Evolutionary conservation across 2,329 filamentous ascomycete genomes (phyloP).

Genomic region (Paraphaeosphaeria sporulosa): DNA sequence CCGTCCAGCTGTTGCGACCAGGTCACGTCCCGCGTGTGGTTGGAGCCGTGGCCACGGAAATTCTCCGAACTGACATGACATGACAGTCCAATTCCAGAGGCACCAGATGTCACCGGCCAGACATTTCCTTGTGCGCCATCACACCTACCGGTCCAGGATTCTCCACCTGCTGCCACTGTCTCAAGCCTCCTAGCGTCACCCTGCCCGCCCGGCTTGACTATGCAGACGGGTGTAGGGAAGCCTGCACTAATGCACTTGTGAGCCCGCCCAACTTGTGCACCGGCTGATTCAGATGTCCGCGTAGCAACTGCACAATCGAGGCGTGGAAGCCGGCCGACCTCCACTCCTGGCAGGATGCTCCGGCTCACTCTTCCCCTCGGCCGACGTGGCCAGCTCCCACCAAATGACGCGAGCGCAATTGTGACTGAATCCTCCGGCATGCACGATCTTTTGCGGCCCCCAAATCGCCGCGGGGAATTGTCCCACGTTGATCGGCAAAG

Average conservation of each 20-base stretch:
- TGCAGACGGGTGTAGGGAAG: not conserved
- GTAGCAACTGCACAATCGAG: slow-evolving; percentile 25
- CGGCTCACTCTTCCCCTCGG: slow-evolving; percentile 9
- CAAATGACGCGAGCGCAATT: slow-evolving; percentile 25
- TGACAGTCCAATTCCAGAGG: not conserved
- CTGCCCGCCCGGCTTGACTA: slow-evolving; percentile 13
- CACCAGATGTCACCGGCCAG: not conserved
- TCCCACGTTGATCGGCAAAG: slow-evolving; percentile 12
- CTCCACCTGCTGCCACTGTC: slow-evolving; percentile 11
- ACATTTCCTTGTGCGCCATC: slow-evolving; percentile 7
- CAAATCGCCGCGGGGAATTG: slow-evolving; percentile 15
- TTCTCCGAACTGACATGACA: slow-evolving; percentile 11
- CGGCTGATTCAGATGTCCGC: slow-evolving; percentile 25
- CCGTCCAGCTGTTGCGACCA: not conserved
- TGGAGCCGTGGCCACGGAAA: not conserved
- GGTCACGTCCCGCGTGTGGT: not conserved
- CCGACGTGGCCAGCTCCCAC: slow-evolving; percentile 39
- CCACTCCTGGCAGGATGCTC: slow-evolving; percentile 21
- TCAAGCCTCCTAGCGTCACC: slow-evolving; percentile 13
- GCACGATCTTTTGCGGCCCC: slow-evolving; percentile 6
- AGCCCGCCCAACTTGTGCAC: slow-evolving; percentile 18
- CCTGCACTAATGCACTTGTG: slow-evolving; percentile 31
- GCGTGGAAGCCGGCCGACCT: slow-evolving; percentile 28
- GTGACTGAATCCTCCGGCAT: slow-evolving; percentile 19
- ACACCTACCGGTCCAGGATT: slow-evolving; percentile 10